Base-by-base conservation (phyloP, 2,329 filamentous ascomycete genomes). In the Penicillium sumatraense region DNA sequence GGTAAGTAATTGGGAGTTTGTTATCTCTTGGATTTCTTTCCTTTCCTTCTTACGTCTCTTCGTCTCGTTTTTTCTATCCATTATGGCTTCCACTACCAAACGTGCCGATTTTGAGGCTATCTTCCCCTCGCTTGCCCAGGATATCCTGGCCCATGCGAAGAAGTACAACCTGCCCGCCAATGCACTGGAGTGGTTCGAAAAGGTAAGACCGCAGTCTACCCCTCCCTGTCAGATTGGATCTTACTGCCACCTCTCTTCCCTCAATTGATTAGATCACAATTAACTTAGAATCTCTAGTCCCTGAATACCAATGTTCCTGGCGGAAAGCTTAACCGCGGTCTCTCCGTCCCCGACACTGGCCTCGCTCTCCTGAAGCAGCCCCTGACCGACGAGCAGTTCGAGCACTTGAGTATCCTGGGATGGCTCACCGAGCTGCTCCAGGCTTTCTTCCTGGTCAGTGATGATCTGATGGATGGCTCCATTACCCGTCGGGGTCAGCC, bases 341-440 rank as follows among this genome's bases (percentile, higher is more conserved):
- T 99, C 86, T 98, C 93, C 45, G 93, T 98, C 57, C 89, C 95
- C 64, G 95, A 99, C 79, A 95, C 92, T 44, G 87, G 88, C 62
- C 89, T 91, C 62, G 81, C 95, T 68, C 86, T 98, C 60, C 85
- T 93, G 70, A 82, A 85, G 68, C 80, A 83, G 65, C 80, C 89
- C 52, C 86, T 98, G 62, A 85, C 81, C 62, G 83, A 90, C 59
- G 85, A 93, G 55, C 89, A 98, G 78, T 96, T 93, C 83, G 95
- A 96, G 81, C 82, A 90, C 66, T 83, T 93, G 45, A 90, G 92
- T 41, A 89, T 91, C 16, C 85, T 99, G 16, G 95, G 95, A 71
- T 99, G 95, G 95, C 87, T 96, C 84, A 96, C 96, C 61, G 95
- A 99, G 84, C 86, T 99, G 47, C 89, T 99, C 29, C 95, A 99